phyloP scores from a whole-genome alignment of 441 rosid species.

The Corymbia citriodora region DNA sequence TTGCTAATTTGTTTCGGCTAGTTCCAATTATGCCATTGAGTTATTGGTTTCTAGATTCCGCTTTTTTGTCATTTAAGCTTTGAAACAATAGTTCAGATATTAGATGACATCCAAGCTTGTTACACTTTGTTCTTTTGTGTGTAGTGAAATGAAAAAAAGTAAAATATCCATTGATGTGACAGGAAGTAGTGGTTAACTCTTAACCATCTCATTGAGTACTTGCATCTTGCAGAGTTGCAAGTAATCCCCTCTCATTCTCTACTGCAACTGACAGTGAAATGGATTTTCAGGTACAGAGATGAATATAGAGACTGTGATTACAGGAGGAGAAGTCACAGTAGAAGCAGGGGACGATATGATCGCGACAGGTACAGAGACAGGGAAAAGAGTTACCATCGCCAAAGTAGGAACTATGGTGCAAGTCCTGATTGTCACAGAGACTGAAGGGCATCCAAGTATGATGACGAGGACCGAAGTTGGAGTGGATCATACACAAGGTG shows the following conservation, averaged over 20 bases:
- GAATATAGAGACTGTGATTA: conserved; percentile 39
- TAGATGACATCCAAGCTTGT: not conserved
- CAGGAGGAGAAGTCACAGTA: conserved; percentile 50
- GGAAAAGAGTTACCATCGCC: conserved; percentile 38
- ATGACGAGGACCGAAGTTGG: conserved; percentile 39
- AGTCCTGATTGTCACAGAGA: conserved; percentile 42
- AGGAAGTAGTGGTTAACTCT: not conserved
- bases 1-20: not conserved
- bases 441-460: conserved; percentile 39
- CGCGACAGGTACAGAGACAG: conserved; percentile 39
- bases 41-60: not conserved
- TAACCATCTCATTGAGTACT: not conserved
- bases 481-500: conserved; percentile 51
- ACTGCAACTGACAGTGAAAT: not conserved
- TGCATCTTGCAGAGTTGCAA: not conserved
- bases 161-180: not conserved
- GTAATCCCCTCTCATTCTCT: not conserved
- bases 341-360: conserved; percentile 46
- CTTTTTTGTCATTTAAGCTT: not conserved
- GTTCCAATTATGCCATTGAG: not conserved
- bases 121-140: not conserved
- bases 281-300: conserved; percentile 38
- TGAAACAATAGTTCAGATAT: not conserved
- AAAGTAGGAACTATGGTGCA: conserved; percentile 48
- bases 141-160: not conserved